Evolutionary conservation across 2,329 filamentous ascomycete species (phyloP).

Genomic region (Aschersonia sp.): DNA sequence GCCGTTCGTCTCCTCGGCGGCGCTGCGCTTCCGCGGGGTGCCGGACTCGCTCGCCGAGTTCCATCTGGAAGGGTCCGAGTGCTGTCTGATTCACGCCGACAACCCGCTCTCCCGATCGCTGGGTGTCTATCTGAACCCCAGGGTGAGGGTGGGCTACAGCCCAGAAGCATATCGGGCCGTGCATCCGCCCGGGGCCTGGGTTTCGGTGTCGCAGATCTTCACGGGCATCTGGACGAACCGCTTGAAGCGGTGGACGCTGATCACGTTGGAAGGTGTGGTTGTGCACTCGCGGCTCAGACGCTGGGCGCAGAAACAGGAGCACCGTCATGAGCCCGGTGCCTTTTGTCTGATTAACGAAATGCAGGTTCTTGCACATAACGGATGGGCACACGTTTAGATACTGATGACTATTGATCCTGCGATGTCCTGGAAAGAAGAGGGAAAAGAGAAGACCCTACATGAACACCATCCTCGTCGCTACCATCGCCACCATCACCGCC

Average conservation of each 20-base stretch:
- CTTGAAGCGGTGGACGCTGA: constrained; percentile 25
- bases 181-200: constrained; percentile 27
- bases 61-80: constrained; percentile 65
- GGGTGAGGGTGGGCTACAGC: constrained; percentile 53
- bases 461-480: too few relatives aligned
- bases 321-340: constrained; percentile 27
- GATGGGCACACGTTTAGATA: constrained; percentile 41
- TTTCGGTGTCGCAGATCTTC: constrained; percentile 31
- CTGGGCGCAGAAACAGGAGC: constrained; percentile 21
- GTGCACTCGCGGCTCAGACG: constrained; percentile 21
- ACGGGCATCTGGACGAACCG: constrained; percentile 45
- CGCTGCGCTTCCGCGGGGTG: constrained; percentile 48
- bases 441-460: too few relatives aligned
- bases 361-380: constrained; percentile 41
- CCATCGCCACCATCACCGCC: too few relatives aligned
- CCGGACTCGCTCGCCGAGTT: constrained; percentile 42
- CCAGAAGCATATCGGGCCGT: constrained; percentile 34
- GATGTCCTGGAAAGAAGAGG: too few relatives aligned
- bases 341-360: constrained; percentile 46
- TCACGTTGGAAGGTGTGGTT: constrained; percentile 15
- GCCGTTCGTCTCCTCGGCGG: constrained; percentile 33
- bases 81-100: constrained; percentile 63
- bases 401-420: too few relatives aligned
- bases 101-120: constrained; percentile 38
- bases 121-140: constrained; percentile 55